phyloP scores from a whole-genome alignment of 2,329 filamentous ascomycete species.

The Trichoderma semiorbis region DNA sequence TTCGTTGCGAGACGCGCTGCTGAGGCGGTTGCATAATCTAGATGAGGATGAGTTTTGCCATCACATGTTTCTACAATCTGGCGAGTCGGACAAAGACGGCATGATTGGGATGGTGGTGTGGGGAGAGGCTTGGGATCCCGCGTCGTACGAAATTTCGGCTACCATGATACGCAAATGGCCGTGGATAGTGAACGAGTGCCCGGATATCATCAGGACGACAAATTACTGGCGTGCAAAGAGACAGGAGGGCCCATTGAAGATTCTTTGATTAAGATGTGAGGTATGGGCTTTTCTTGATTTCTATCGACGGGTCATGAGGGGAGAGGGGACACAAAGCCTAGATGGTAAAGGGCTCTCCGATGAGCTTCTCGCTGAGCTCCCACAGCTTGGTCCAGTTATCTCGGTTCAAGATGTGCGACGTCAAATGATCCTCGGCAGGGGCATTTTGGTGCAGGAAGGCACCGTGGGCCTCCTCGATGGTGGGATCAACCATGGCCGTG shows the following conservation, averaged over 20 bases:
- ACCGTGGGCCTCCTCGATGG: constrained; percentile 11
- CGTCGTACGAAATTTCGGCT: constrained; percentile 45
- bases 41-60: constrained; percentile 22
- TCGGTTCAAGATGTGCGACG: constrained; percentile 30
- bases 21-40: background rate
- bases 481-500: constrained; percentile 20
- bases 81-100: background rate
- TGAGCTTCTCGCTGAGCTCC: constrained; percentile 31
- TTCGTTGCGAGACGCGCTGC: constrained; percentile 13
- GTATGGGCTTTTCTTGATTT: background rate
- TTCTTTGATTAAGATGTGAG: background rate
- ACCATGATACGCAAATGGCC: constrained; percentile 44
- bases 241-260: background rate
- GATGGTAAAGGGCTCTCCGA: constrained; percentile 9
- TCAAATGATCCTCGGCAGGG: constrained; percentile 14
- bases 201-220: constrained; percentile 1
- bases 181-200: constrained; percentile 31
- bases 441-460: constrained; percentile 17
- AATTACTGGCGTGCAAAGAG: constrained; percentile 12
- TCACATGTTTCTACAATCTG: constrained; percentile 6
- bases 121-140: constrained; percentile 44
- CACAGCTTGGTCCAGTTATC: constrained; percentile 38
- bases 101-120: constrained; percentile 40
- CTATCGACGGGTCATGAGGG: background rate
- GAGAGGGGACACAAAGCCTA: background rate